Conservation (phyloP, 495 filamentous ascomycete species). For the Penicillium mononematosum region DNA sequence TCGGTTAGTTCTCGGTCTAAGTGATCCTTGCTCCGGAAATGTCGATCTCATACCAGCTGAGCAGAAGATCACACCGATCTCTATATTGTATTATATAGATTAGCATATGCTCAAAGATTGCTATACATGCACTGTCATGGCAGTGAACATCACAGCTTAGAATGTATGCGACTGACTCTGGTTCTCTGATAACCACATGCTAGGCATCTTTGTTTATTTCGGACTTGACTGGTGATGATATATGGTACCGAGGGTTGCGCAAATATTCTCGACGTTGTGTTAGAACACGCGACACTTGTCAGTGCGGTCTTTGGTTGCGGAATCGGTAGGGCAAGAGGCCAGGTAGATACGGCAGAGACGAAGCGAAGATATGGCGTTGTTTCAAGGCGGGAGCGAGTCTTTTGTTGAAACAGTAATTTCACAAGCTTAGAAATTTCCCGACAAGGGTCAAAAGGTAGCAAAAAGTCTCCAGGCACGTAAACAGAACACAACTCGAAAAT, state of each 20-base stretch:
- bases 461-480: background rate
- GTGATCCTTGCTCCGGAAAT: background rate
- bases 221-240: background rate
- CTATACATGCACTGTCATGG: background rate
- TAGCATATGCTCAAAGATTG: slow-evolving; percentile 3
- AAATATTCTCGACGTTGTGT: background rate
- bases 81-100: slow-evolving; percentile 42
- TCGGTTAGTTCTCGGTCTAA: background rate
- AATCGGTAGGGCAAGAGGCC: background rate
- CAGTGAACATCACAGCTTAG: background rate
- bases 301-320: background rate
- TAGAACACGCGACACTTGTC: background rate
- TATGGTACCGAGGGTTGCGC: background rate
- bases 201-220: slow-evolving; percentile 48
- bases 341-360: slow-evolving; percentile 3
- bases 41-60: slow-evolving; percentile 73
- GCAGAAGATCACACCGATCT: slow-evolving; percentile 95
- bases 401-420: background rate
- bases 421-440: background rate
- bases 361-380: background rate
- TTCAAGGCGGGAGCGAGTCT: background rate
- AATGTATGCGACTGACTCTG: slow-evolving; percentile 68
- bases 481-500: slow-evolving; percentile 9
- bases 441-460: background rate
- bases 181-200: slow-evolving; percentile 93